Conservation (phyloP, 1,139 yeast genomes). For the Pichiaceae sp. region DNA sequence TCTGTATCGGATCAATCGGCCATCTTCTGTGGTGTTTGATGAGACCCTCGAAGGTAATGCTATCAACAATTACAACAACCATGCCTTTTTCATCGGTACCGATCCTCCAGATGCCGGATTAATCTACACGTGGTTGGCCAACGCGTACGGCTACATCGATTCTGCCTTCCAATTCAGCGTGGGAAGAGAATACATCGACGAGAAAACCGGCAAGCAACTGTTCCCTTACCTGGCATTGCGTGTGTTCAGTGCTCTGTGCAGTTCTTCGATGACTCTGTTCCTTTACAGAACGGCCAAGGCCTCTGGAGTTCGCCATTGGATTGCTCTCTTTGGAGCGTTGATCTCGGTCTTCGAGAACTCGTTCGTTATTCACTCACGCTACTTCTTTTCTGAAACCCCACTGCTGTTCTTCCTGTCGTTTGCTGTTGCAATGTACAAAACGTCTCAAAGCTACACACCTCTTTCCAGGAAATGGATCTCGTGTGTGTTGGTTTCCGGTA, state of each 20-base stretch:
- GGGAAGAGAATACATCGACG: background rate
- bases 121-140: constrained; percentile 36
- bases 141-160: constrained; percentile 29
- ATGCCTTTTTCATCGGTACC: constrained; percentile 52
- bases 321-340: constrained; percentile 37
- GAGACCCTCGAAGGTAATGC: constrained; percentile 65
- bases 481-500: constrained; percentile 34
- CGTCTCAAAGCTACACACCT: constrained; percentile 28
- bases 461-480: constrained; percentile 39
- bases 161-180: constrained; percentile 3
- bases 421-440: constrained; percentile 36
- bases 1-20: constrained; percentile 29
- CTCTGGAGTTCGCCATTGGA: constrained; percentile 33
- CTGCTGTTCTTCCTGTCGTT: constrained; percentile 38
- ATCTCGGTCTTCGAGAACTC: constrained; percentile 48
- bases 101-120: constrained; percentile 58
- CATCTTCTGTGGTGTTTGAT: constrained; percentile 43
- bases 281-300: constrained; percentile 42
- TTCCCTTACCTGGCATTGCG: constrained; percentile 42
- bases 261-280: constrained; percentile 35
- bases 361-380: constrained; percentile 40
- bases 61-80: constrained; percentile 53
- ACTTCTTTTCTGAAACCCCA: constrained; percentile 43
- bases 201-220: constrained; percentile 7
- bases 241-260: constrained; percentile 43